A percentile compares a stretch with the other conserved stretches of the same genome.
Conservation (phyloP, 345 rosid species). For the Xanthoceras sorbifolium region DNA sequence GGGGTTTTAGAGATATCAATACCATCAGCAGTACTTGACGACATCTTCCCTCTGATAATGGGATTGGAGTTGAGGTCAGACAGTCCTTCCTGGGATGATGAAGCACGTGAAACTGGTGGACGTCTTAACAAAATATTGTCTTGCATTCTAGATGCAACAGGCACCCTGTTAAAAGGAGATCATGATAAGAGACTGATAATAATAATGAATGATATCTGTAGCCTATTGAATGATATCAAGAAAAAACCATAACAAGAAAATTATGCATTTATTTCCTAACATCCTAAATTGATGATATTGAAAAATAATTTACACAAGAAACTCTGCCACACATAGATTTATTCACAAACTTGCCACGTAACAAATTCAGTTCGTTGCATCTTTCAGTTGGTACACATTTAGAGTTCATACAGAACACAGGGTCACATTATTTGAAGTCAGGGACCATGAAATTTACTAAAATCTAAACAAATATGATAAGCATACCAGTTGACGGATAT, state of each 20-base stretch:
- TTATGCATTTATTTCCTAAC: neutral
- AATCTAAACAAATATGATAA: too few relatives aligned
- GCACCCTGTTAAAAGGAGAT: slow-evolving; percentile 26
- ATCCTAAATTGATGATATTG: neutral
- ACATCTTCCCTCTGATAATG: slow-evolving; percentile 19
- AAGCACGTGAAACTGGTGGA: slow-evolving; percentile 22
- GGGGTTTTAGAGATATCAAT: neutral
- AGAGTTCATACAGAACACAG: too few relatives aligned
- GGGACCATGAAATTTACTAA: too few relatives aligned
- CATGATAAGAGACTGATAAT: neutral
- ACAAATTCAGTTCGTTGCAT: neutral
- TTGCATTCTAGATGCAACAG: slow-evolving; percentile 26
- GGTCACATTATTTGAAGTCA: too few relatives aligned
- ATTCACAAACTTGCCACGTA: neutral
- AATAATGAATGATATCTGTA: neutral
- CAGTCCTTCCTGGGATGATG: slow-evolving; percentile 38
- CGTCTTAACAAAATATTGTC: slow-evolving; percentile 31
- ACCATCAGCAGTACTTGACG: slow-evolving; percentile 26
- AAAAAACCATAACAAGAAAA: neutral
- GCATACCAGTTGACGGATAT: too few relatives aligned
- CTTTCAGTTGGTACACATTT: too few relatives aligned
- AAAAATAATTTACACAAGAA: neutral
- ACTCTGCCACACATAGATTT: neutral
- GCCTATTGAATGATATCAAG: neutral
- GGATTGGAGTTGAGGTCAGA: slow-evolving; percentile 28